These are phyloP conservation scores for Globisporangium nagaii DNA, from an alignment of 352 stramenopile genomes.

Conservation along the genomic window DNA sequence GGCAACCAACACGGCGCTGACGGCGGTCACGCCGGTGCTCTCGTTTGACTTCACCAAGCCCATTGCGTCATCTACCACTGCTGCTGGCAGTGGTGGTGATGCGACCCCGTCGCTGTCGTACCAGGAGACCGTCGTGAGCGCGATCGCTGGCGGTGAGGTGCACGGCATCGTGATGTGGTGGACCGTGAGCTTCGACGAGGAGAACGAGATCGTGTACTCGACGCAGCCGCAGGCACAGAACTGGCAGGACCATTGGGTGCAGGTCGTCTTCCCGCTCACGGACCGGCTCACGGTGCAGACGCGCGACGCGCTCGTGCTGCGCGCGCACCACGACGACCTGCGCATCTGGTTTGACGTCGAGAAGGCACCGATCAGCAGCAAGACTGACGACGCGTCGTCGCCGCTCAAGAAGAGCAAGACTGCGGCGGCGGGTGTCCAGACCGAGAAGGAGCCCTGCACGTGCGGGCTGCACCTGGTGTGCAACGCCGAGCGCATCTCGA, in stretches of 20 bases:
- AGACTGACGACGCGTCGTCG: background rate
- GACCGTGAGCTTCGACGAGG: constrained; percentile 57
- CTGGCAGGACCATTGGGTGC: constrained; percentile 84
- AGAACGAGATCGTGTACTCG: constrained; percentile 55
- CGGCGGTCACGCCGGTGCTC: constrained; percentile 35
- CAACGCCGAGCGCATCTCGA: constrained; percentile 73
- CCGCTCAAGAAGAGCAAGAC: constrained; percentile 30
- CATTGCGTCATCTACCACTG: constrained; percentile 8
- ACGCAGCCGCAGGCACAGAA: constrained; percentile 58
- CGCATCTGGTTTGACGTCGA: constrained; percentile 79
- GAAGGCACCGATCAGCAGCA: background rate
- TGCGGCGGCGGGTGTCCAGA: constrained; percentile 1
- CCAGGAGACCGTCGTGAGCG: constrained; percentile 35
- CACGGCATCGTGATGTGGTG: constrained; percentile 84
- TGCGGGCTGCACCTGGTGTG: constrained; percentile 75
- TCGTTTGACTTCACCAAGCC: constrained; percentile 63
- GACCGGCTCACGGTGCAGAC: constrained; percentile 16
- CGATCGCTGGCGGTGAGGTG: constrained; percentile 25
- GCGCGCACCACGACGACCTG: constrained; percentile 64
- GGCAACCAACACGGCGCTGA: constrained; percentile 33
- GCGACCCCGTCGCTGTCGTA: constrained; percentile 11
- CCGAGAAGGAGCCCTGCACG: constrained; percentile 53
- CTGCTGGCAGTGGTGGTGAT: background rate
- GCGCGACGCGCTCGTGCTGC: constrained; percentile 31
- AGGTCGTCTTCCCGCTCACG: constrained; percentile 65